Evolutionary conservation across 1,284 basidiomycete species (phyloP), one percentile per base, ranked within the genome.

Genomic region (Trametes sp.): DNA sequence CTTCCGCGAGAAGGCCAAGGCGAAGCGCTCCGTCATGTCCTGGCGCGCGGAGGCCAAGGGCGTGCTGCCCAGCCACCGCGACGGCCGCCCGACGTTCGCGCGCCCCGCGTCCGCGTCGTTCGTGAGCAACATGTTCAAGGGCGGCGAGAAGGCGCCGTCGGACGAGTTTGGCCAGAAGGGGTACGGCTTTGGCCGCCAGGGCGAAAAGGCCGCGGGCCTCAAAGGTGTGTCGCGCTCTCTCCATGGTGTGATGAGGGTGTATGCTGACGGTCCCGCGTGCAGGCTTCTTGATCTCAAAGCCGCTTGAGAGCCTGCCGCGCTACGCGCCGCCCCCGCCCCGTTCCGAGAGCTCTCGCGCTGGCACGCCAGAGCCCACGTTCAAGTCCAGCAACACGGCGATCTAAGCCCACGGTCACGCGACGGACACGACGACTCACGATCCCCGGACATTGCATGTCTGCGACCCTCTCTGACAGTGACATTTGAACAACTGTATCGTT

Each of bases 121-220:
- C 63, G 74, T 75, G 54, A 59, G 58, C 44, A 62, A 63, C 33
- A 59, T 74, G 55, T 76, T 74, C 66, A 69, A 64, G 59, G 63
- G 66, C 31, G 54, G 65, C 26, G 64, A 68, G 44, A 69, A 63
- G 65, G 58, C 54, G 45, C 38, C 38, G 14, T 61, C 59, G 31
- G 62, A 60, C 38, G 66, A 62, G 31, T 65, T 64, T 33, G 67
- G 66, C 45, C 59, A 75, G 67, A 84, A 73, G 75, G 81, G 83
- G 23, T 81, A 84, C 61, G 87, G 89, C 21, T 92, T 92, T 72
- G 89, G 89, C 26, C 81, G 84, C 58, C 86, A 88, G 71, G 92
- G 87, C n/a, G 90, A 94, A 78, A 92, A 91, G 78, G 82, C 83
- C 49, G 91, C 91, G 45, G 85, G 80, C 1, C 75, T 87, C 69